A percentile compares a stretch with the other conserved stretches of the same genome.
Conservation (phyloP, 805 yeast genomes). For the Candida piceae region DNA sequence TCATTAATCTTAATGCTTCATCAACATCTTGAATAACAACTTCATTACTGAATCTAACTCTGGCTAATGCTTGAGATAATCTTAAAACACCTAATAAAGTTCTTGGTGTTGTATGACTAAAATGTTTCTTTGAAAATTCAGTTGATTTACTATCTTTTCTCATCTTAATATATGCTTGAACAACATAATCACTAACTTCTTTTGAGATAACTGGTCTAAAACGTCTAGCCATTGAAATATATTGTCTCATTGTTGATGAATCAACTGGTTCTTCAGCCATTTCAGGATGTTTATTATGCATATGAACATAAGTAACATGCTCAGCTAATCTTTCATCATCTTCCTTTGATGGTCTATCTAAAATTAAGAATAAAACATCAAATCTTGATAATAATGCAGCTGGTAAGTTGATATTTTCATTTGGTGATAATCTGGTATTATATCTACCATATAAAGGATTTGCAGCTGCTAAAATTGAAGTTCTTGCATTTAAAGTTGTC, state of each 20-base stretch:
- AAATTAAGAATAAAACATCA: conserved; percentile 79
- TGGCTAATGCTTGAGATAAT: conserved; percentile 90
- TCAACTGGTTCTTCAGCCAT: conserved; percentile 71
- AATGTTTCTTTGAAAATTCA: conserved; percentile 70
- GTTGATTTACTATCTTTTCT: conserved; percentile 85
- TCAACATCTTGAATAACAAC: conserved; percentile 84
- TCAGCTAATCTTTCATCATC: conserved; percentile 81
- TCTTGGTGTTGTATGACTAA: conserved; percentile 93
- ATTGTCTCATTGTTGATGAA: conserved; percentile 78
- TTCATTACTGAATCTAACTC: conserved; percentile 70
- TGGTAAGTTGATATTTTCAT: conserved; percentile 92
- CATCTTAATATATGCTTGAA: conserved; percentile 80
- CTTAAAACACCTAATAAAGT: conserved; percentile 87
- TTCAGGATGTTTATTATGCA: conserved; percentile 84
- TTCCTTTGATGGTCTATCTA: conserved; percentile 79
- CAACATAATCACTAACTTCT: conserved; percentile 82
- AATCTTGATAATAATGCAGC: conserved; percentile 95
- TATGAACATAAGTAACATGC: conserved; percentile 94
- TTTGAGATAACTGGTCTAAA: conserved; percentile 80
- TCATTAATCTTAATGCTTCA: conserved; percentile 84
- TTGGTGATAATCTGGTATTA: conserved; percentile 83
- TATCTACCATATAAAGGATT: conserved; percentile 95
- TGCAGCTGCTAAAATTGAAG: conserved; percentile 97
- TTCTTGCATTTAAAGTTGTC: conserved; percentile 91
- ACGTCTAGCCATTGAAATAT: conserved; percentile 77